Percentiles rank a stretch among this genome's conserved stretches.
Evolutionary conservation across 2,329 filamentous ascomycete species (phyloP).

Genomic region (Aspergillus carbonarius): DNA sequence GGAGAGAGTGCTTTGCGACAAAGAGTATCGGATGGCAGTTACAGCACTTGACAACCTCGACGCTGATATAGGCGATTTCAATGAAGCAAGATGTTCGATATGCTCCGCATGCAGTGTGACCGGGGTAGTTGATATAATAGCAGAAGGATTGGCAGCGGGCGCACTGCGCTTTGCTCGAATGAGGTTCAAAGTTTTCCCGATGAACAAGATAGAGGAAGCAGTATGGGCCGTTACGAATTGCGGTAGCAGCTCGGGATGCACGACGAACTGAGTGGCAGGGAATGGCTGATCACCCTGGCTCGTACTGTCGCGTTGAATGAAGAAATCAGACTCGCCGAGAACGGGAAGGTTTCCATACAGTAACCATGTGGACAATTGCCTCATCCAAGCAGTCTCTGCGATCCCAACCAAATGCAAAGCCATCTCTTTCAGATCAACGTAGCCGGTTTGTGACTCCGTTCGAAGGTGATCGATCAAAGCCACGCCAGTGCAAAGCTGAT

Average conservation of each 20-base stretch:
- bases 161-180: slow-evolving; percentile 58
- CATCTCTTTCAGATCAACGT: slow-evolving; percentile 77
- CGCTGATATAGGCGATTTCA: slow-evolving; percentile 72
- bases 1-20: slow-evolving; percentile 81
- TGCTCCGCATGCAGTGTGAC: slow-evolving; percentile 50
- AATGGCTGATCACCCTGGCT: slow-evolving; percentile 44
- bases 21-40: slow-evolving; percentile 71
- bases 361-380: slow-evolving; percentile 86
- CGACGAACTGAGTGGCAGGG: slow-evolving; percentile 56
- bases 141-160: slow-evolving; percentile 32
- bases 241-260: slow-evolving; percentile 65
- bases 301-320: slow-evolving; percentile 58
- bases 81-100: slow-evolving; percentile 61
- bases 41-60: slow-evolving; percentile 70
- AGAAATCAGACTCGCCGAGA: slow-evolving; percentile 82
- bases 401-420: slow-evolving; percentile 70
- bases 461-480: slow-evolving; percentile 75
- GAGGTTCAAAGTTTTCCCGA: slow-evolving; percentile 85
- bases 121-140: slow-evolving; percentile 55
- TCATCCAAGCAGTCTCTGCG: slow-evolving; percentile 87
- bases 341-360: slow-evolving; percentile 80
- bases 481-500: slow-evolving; percentile 61
- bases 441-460: slow-evolving; percentile 79
- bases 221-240: slow-evolving; percentile 74
- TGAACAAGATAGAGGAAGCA: slow-evolving; percentile 81